Conservation (phyloP, 805 yeast genomes). For the Spencermartinsiella europaea region DNA sequence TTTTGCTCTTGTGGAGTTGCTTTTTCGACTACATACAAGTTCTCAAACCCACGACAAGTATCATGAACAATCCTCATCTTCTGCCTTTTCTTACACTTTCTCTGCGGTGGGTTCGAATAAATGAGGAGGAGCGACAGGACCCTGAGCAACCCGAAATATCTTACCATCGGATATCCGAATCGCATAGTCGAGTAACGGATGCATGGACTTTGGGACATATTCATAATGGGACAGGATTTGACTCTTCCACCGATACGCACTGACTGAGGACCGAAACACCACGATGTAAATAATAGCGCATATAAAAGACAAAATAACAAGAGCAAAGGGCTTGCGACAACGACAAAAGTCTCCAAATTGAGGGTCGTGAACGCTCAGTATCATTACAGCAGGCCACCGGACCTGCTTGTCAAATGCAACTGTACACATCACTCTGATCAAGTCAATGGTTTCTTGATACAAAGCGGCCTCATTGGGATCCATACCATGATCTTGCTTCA, state of each 20-base stretch:
- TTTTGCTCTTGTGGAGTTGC: no score
- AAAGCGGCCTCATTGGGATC: not conserved
- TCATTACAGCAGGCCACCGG: not conserved
- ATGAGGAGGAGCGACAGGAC: no score
- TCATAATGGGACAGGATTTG: not conserved
- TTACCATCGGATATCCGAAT: not conserved
- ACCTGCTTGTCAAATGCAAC: not conserved
- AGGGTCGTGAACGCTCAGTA: not conserved
- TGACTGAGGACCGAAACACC: not conserved
- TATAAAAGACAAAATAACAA: not conserved
- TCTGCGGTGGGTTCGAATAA: no score
- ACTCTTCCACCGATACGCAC: not conserved
- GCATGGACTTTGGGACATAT: not conserved
- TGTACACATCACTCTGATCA: not conserved
- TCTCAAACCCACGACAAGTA: no score
- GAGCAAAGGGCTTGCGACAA: not conserved
- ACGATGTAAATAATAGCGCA: not conserved
- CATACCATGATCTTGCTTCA: not conserved
- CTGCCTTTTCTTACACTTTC: no score
- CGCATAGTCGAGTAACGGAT: not conserved
- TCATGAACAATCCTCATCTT: no score
- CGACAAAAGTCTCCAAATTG: not conserved
- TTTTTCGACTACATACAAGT: no score
- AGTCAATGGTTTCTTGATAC: slow-evolving; percentile 1
- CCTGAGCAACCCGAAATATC: no score